Base-by-base conservation (phyloP, 345 rosid species). In the Mangifera indica region DNA sequence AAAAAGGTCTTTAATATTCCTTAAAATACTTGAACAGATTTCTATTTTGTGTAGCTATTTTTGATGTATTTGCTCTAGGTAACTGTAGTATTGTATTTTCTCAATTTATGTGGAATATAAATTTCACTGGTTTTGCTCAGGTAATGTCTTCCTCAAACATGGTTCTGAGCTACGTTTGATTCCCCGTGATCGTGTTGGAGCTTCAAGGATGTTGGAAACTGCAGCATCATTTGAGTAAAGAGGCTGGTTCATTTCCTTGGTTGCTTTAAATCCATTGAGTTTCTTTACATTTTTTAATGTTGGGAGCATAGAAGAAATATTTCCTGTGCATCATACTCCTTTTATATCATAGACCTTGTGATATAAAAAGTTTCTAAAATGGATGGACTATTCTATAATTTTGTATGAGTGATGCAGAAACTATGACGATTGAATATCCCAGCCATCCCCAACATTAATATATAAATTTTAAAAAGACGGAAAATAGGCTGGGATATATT, bases 161-260 rank as follows among this genome's bases (percentile, higher is more conserved):
- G 99, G 99, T 1, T 90, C 98, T 5, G 98, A 92, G 54, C 91
- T 95, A 42, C 96, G 98, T 21, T 86, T 95, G 65, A 95, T 95
- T 60, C 99, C 99, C 20, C 96, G 99, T 3, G 99, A 95, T 64
- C 81, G 98, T 72, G 99, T 95, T 63, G 99, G 99, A 85, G 82
- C 87, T 72, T 79, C 71, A 11, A 73, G 68, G 60, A 21, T 71
- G 22, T 21, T 40, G 64, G 46, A 18, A 53, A 65, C 51, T 72
- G 52, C 60, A 51, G 58, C 32, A 5, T 77, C 42, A 22, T 64
- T 45, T 49, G 64, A 26, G 21, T 22, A 0, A 64, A 55, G n/a
- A 32, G 60, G 45, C 49, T 18, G 34, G 29, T 53, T 10, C 52
- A 57, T 44, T 7, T 56, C 37, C 52, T 29, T 37, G 26, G 37